Evolutionary conservation across 1,284 basidiomycete species (phyloP), one percentile per base, ranked within the genome.

Genomic region (Trichosporon asahii): DNA sequence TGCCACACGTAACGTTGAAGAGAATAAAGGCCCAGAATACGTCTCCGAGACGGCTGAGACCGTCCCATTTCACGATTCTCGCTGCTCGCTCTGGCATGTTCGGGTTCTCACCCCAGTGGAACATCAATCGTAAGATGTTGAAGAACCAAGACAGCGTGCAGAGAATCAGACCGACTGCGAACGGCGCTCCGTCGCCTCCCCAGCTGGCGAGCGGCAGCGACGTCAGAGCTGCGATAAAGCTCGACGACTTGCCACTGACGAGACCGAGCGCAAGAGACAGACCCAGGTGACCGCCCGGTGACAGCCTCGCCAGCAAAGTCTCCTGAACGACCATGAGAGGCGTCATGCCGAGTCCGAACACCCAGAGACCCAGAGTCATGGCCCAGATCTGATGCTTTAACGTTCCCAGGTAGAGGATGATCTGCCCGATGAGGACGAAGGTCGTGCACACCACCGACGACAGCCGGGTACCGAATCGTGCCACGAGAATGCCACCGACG

Each of bases 321-420:
- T 81, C 82, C 70, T 83, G 80, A 3, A 77, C 77, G 37, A 81
- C 91, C 3, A 90, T 88, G 11, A 93, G 85, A 0, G 91, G 91
- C 74, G 89, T 90, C 66, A 90, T 85, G 3, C 91, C 91, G 15
- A 92, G 85, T n/a, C 91, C 91, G 75, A 91, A 92, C 57, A 91
- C 82, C 75, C 91, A 92, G 21, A 75, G 67, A 8, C 77, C 77
- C 15, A 74, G 31, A 2, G 78, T 74, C 77, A 79, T 79, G 37
- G 66, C 67, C 23, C 67, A 49, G 29, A 79, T 65, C 61, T 72
- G 66, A 14, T 64, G 66, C 5, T 68, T 66, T 1, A 60, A 63
- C 8, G 74, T 72, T 12, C 77, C 77, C 15, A 72, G 18, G 49
- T 76, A 72, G 14, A 80, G 71, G 67, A 79, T 75, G 18, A 77